Evolutionary conservation across 2,329 filamentous ascomycete genomes (phyloP).

Genomic region (Malbranchea cinnamomea): DNA sequence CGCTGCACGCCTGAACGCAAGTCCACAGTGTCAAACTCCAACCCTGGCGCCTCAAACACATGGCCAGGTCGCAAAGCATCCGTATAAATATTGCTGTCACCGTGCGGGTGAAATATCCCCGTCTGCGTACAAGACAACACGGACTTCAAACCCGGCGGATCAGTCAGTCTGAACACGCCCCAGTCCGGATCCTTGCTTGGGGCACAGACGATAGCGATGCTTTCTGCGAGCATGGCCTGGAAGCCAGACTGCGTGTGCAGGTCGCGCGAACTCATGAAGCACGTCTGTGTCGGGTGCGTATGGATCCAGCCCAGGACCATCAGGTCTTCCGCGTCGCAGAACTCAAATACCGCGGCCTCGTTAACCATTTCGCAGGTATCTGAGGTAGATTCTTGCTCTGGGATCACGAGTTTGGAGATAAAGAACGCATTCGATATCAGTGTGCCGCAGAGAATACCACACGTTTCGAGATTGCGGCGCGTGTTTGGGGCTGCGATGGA

Average conservation of each 20-base stretch:
- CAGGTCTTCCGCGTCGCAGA: constrained; percentile 69
- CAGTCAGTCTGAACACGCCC: constrained; percentile 84
- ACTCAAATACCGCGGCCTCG: constrained; percentile 71
- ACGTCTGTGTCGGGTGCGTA: constrained; percentile 90
- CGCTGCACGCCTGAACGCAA: constrained; percentile 24
- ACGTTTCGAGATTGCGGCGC: constrained; percentile 71
- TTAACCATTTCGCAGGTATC: constrained; percentile 94
- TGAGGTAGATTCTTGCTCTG: constrained; percentile 74
- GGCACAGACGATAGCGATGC: constrained; percentile 91
- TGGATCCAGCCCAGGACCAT: constrained; percentile 94
- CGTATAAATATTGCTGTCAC: constrained; percentile 59
- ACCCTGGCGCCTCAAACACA: constrained; percentile 51
- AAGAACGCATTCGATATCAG: constrained; percentile 88
- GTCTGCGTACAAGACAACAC: constrained; percentile 64
- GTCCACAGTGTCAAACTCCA: constrained; percentile 56
- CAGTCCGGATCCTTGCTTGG: constrained; percentile 61
- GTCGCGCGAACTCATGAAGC: constrained; percentile 92
- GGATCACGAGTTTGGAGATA: constrained; percentile 74
- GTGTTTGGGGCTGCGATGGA: constrained; percentile 64
- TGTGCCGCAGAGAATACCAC: constrained; percentile 83
- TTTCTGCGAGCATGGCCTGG: constrained; percentile 92
- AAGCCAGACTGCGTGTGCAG: constrained; percentile 89
- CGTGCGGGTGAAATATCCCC: constrained; percentile 72
- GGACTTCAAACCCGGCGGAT: constrained; percentile 78
- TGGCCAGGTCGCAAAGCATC: constrained; percentile 56